Evolutionary conservation across 306 rosid genomes (phyloP).

Genomic region (Canavalia ensiformis): DNA sequence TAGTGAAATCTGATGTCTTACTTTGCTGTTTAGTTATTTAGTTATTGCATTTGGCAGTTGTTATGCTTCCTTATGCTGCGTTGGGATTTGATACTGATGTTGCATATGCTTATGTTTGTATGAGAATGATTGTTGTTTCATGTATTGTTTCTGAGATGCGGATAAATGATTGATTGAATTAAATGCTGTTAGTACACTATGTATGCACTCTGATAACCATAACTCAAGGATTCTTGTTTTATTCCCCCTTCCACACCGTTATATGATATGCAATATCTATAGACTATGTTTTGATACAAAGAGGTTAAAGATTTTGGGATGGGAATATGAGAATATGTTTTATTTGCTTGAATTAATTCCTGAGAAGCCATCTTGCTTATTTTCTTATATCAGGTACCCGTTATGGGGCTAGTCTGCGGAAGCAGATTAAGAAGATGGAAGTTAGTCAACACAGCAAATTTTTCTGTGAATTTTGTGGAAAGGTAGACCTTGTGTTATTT

Average conservation of each 20-base stretch:
- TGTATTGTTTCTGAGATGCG: neutral
- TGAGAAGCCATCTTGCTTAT: neutral
- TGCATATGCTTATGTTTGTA: neutral
- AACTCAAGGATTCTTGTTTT: too few species aligned
- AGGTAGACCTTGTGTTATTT: conserved; percentile 54
- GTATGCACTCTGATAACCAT: neutral
- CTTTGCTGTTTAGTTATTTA: neutral
- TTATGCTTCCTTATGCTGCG: neutral
- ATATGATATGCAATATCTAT: neutral
- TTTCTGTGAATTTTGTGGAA: conserved; percentile 93
- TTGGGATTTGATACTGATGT: neutral
- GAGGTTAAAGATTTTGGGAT: neutral
- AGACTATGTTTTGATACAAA: neutral
- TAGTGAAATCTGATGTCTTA: neutral
- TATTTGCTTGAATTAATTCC: neutral
- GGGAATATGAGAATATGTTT: neutral
- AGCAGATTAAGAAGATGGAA: conserved; percentile 98
- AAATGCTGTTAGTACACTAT: neutral
- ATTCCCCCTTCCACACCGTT: neutral
- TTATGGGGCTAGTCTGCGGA: conserved; percentile 90
- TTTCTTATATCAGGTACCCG: conserved; percentile 71
- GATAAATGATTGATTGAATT: neutral
- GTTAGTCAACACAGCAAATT: conserved; percentile 91
- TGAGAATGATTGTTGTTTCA: neutral
- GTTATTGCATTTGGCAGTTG: neutral